A percentile compares a stretch with the other conserved stretches of the same genome.
phyloP scores from a whole-genome alignment of 2,329 filamentous ascomycete genomes.

The Colletotrichum somersetense region DNA sequence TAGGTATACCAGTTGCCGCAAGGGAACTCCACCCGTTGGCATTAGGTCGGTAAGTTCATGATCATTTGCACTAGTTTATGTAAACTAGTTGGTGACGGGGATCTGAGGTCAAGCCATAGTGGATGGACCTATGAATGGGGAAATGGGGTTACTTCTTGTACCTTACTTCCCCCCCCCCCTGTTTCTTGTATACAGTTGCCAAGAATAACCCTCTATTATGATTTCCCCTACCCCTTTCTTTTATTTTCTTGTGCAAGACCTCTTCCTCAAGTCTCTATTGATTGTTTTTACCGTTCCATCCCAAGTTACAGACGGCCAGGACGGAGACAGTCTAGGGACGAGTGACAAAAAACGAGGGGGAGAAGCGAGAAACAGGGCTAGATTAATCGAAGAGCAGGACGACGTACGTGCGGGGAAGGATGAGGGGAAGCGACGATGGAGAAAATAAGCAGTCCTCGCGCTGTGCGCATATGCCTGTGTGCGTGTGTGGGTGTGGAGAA shows the following conservation, averaged over 20 bases:
- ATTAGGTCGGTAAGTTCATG: too few relatives aligned
- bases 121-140: not conserved
- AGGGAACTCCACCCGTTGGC: conserved; percentile 27
- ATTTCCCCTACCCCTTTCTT: not conserved
- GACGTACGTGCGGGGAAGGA: conserved; percentile 33
- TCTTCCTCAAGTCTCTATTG: not conserved
- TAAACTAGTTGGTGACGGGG: not conserved
- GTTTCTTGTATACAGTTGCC: not conserved
- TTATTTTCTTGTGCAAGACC: accelerated
- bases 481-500: not conserved
- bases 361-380: not conserved
- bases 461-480: too few relatives aligned
- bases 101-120: not conserved
- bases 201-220: too few relatives aligned
- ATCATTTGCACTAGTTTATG: too few relatives aligned
- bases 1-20: not conserved
- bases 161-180: not conserved
- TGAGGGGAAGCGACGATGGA: conserved; percentile 24
- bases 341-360: conserved; percentile 9
- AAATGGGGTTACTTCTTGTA: not conserved
- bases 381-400: not conserved
- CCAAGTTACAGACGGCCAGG: not conserved
- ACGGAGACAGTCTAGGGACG: not conserved
- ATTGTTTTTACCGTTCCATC: not conserved
- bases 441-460: not conserved